These are phyloP conservation scores for Zostera marina DNA, from an alignment of 116 monocot species.

Conservation along the genomic window DNA sequence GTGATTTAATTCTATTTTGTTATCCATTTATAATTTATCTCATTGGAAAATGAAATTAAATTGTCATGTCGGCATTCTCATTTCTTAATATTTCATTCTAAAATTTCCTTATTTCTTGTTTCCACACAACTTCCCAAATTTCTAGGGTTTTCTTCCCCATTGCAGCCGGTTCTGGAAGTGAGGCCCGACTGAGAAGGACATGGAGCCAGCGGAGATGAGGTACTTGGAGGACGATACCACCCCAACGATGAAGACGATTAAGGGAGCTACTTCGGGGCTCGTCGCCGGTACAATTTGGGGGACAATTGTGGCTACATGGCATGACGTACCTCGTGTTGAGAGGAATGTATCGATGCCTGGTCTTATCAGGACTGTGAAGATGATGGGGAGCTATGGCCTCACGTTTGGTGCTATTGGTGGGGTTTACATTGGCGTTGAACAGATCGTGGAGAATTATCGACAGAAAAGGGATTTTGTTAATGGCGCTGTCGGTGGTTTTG, in stretches of 20 bases:
- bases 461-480: constrained; percentile 75
- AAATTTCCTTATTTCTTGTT: too few relatives aligned
- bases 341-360: constrained; percentile 81
- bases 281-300: constrained; percentile 76
- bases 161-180: not conserved
- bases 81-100: too few relatives aligned
- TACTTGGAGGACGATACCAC: constrained; percentile 50
- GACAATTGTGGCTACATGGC: constrained; percentile 83
- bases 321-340: constrained; percentile 89
- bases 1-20: too few relatives aligned
- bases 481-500: constrained; percentile 80
- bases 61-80: too few relatives aligned
- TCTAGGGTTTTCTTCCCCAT: not conserved
- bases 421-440: constrained; percentile 88
- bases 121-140: too few relatives aligned
- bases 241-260: constrained; percentile 63
- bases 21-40: too few relatives aligned
- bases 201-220: constrained; percentile 24
- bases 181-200: not conserved
- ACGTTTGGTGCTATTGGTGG: constrained; percentile 87
- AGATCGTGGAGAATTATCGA: constrained; percentile 63
- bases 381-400: constrained; percentile 76
- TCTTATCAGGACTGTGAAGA: constrained; percentile 57
- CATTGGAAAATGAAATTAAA: too few relatives aligned
- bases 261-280: constrained; percentile 61